phyloP scores from a whole-genome alignment of 2,329 filamentous ascomycete genomes.

The Eutypella sp. region DNA sequence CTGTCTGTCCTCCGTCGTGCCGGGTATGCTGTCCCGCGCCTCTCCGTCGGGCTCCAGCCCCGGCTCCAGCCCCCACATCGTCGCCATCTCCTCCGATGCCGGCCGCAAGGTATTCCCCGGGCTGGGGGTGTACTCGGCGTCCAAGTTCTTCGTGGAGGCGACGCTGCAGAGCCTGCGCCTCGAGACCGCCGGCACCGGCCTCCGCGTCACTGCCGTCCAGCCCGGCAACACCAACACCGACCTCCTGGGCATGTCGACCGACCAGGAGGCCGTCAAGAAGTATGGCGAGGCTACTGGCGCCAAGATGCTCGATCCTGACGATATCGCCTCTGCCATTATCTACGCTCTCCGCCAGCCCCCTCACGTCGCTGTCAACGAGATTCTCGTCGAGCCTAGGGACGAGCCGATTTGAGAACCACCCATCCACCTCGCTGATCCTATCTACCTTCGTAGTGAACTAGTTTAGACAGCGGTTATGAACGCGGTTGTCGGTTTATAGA shows the following conservation, averaged over 20 bases:
- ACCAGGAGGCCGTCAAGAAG: constrained; percentile 71
- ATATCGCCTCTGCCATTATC: constrained; percentile 68
- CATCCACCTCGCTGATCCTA: too few species aligned
- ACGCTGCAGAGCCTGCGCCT: constrained; percentile 70
- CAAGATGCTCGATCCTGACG: constrained; percentile 66
- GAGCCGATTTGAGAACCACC: constrained; percentile 68
- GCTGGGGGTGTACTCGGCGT: constrained; percentile 75
- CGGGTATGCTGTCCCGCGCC: constrained; percentile 66
- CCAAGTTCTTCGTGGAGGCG: constrained; percentile 82
- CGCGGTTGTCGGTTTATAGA: too few species aligned
- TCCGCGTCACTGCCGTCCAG: constrained; percentile 71
- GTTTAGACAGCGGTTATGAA: too few species aligned
- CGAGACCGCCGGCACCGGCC: constrained; percentile 68
- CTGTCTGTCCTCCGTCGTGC: constrained; percentile 64
- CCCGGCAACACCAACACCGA: constrained; percentile 74
- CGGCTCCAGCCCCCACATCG: constrained; percentile 49
- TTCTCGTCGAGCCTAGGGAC: constrained; percentile 72
- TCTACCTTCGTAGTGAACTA: too few species aligned
- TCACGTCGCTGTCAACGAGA: constrained; percentile 75
- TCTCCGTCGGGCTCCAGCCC: too few species aligned
- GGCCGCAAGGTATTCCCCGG: constrained; percentile 79
- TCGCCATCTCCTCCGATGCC: constrained; percentile 78
- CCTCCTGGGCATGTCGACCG: constrained; percentile 68
- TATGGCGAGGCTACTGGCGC: constrained; percentile 72
- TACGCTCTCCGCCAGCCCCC: constrained; percentile 70